Evolutionary conservation across 805 yeast species (phyloP).

Genomic region (Candida fluviatilis): DNA sequence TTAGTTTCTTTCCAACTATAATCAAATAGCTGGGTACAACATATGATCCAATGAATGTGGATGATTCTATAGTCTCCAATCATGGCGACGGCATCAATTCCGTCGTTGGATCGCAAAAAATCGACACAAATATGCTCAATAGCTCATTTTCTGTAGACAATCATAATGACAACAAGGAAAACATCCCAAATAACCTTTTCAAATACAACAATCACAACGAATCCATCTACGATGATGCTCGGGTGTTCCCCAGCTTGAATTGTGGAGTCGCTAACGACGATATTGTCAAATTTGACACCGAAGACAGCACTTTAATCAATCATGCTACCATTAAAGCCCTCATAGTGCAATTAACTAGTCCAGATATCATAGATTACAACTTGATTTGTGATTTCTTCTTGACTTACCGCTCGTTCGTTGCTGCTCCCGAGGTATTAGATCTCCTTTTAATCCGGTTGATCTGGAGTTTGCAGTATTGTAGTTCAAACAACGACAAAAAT

Average conservation of each 20-base stretch:
- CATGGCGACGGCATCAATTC: not conserved
- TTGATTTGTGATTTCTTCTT: constrained; percentile 82
- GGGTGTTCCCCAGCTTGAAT: constrained; percentile 29
- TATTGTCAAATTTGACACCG: constrained; percentile 36
- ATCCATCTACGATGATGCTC: constrained; percentile 32
- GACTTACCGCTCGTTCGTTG: constrained; percentile 69
- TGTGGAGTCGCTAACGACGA: constrained; percentile 11
- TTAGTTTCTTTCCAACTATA: not conserved
- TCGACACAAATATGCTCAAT: not conserved
- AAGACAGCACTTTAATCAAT: constrained; percentile 25
- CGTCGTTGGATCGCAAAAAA: not conserved
- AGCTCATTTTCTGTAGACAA: too few species aligned
- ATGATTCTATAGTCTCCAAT: constrained; percentile 3
- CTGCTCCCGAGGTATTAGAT: constrained; percentile 54
- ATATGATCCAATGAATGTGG: not conserved
- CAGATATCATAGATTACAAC: constrained; percentile 71
- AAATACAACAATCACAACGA: constrained; percentile 34
- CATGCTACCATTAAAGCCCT: constrained; percentile 43
- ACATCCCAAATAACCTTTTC: too few species aligned
- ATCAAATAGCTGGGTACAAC: not conserved
- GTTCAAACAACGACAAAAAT: constrained; percentile 20
- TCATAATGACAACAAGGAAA: too few species aligned
- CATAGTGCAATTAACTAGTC: constrained; percentile 63
- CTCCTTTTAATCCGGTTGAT: constrained; percentile 60
- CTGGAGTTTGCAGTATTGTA: constrained; percentile 60